Conservation (phyloP, 495 filamentous ascomycete species). For the Aspergillus bertholletiae region DNA sequence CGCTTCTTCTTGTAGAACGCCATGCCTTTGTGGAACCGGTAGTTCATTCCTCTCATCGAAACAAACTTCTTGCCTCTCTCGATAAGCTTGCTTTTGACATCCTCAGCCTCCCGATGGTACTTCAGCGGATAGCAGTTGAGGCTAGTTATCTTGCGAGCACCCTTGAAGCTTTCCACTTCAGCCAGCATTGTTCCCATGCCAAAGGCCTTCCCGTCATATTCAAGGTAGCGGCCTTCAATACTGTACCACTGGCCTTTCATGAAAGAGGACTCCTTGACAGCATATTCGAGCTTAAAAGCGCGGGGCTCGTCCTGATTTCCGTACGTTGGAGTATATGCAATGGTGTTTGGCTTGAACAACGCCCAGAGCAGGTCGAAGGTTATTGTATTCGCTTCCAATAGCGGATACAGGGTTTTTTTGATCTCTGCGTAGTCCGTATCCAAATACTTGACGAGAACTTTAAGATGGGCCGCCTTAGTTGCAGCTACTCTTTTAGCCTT, state of each 20-base stretch:
- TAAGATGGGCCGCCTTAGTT: constrained; percentile 60
- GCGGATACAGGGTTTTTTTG: constrained; percentile 78
- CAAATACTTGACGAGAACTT: constrained; percentile 75
- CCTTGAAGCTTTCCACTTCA: constrained; percentile 77
- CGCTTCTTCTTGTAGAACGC: constrained; percentile 84
- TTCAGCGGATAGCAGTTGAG: constrained; percentile 76
- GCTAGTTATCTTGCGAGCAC: constrained; percentile 76
- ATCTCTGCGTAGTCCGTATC: constrained; percentile 76
- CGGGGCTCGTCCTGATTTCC: constrained; percentile 76
- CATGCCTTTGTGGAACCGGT: constrained; percentile 75
- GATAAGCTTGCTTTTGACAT: constrained; percentile 63
- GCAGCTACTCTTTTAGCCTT: constrained; percentile 57
- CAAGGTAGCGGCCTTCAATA: constrained; percentile 79
- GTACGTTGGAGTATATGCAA: constrained; percentile 79
- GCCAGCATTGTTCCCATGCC: constrained; percentile 67
- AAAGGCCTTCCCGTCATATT: constrained; percentile 77
- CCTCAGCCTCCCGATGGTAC: constrained; percentile 73
- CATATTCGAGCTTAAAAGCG: constrained; percentile 85
- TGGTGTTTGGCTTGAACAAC: constrained; percentile 84
- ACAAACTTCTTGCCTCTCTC: constrained; percentile 88
- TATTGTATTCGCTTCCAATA: constrained; percentile 80
- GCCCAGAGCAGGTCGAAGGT: constrained; percentile 92
- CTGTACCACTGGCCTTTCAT: constrained; percentile 77
- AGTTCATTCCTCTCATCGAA: constrained; percentile 74
- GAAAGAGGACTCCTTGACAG: constrained; percentile 65